A percentile compares a stretch with the other conserved stretches of the same genome.
Evolutionary conservation across 139 green algal species (phyloP).

Genomic region (Volvox africanus): DNA sequence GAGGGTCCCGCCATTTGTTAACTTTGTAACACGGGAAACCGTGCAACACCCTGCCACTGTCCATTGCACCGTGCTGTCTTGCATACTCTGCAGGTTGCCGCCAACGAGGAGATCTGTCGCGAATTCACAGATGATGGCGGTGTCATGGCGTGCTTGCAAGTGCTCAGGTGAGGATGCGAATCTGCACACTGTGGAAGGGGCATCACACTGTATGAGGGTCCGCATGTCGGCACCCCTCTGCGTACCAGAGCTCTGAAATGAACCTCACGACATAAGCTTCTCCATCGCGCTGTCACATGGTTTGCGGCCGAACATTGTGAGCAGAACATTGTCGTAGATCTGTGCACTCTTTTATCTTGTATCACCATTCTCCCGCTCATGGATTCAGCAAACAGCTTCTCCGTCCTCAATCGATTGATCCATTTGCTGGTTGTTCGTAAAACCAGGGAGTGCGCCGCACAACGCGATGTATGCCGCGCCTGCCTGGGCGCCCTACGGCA

Average conservation of each 20-base stretch:
- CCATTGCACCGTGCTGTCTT: not conserved
- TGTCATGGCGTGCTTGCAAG: constrained; percentile 43
- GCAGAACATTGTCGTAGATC: not conserved
- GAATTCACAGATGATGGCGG: constrained; percentile 60
- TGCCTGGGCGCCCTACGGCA: constrained; percentile 72
- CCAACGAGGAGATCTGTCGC: constrained; percentile 66
- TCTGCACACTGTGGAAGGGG: no score
- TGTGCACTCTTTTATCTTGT: not conserved
- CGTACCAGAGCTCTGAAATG: no score
- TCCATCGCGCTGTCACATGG: no score
- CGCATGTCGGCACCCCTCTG: no score
- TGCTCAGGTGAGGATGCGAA: constrained; percentile 39
- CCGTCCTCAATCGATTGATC: not conserved
- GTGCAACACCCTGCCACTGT: no score
- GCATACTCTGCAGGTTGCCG: constrained; percentile 42
- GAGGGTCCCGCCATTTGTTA: no score
- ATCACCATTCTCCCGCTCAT: not conserved
- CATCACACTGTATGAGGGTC: no score
- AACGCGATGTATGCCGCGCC: constrained; percentile 38
- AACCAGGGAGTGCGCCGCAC: not conserved
- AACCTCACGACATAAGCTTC: no score
- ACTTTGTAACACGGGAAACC: no score
- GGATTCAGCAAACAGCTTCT: not conserved
- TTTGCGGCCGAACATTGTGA: no score
- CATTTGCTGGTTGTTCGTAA: not conserved